Base-by-base conservation (phyloP, 805 yeast genomes). In the Diddensiella santjacobensis region DNA sequence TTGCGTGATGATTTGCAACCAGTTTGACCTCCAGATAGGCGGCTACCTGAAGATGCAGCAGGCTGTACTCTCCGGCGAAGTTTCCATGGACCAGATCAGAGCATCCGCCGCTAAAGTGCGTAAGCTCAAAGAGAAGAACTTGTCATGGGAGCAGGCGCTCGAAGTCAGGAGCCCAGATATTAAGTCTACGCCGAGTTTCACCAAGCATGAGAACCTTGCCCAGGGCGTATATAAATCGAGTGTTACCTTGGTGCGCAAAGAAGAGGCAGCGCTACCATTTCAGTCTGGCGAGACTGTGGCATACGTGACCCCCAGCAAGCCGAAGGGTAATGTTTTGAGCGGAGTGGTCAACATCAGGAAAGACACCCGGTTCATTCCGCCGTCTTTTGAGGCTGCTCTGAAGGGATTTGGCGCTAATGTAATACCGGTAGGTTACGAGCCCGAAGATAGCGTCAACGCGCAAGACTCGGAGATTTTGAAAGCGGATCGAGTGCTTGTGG, bases 1-100 rank as follows among this genome's bases (percentile, higher is more conserved):
- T 59, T 65, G 78, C 52, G 75, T 79, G 5, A 71, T 79, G 74
- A 78, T 79, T 22, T 79, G 84, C 60, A 81, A 77, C 58, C 77
- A 74, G 56, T 63, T 63, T 52, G 64, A 66, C 15, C 67, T 74
- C 22, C 84, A 79, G 58, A 68, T 70, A 39, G 83, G 78, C 54
- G 81, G 81, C n/a, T 64, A 77, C 11, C 70, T 68, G 17, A 58
- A 63, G 10, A 48, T 69, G 40, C 56, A 62, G 17, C 65, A 65
- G 22, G 69, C 66, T 11, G 55, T 55, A 11, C 35, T 47, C 13
- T 55, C 52, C 31, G 67, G 77, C 41, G 74, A 37, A 13, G 45
- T 56, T 8, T 20, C 49, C 15, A 38, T 46, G 4, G 48, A 70
- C 39, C 70, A 67, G 19, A 65, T 69, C 2, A 62, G 74, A 10